Evolutionary conservation across 371 early-diverging fungal species (phyloP).

Genomic region (Mortierella sp.): DNA sequence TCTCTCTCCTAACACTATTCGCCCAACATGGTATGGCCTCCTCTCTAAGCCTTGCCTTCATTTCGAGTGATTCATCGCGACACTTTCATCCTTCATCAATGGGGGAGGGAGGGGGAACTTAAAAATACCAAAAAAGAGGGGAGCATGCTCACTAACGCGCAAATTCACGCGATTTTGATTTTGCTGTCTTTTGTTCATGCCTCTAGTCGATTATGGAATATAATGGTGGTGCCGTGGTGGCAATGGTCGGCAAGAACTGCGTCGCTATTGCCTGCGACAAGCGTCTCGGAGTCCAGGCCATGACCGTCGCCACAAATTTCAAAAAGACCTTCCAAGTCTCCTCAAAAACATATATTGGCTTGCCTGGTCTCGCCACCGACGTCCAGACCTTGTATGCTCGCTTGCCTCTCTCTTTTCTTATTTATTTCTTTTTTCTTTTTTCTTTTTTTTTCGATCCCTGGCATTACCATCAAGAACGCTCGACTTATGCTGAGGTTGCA

Average conservation of each 20-base stretch:
- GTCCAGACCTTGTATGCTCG: constrained; percentile 90
- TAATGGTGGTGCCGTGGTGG: constrained; percentile 97
- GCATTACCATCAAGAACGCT: no score
- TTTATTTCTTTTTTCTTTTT: background rate
- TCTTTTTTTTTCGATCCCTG: no score
- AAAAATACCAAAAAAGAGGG: no score
- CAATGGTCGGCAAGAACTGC: constrained; percentile 98
- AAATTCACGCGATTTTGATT: background rate
- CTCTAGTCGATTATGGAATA: constrained; percentile 85
- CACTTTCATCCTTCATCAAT: no score
- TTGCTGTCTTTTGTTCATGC: no score
- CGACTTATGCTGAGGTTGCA: no score
- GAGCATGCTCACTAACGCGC: background rate
- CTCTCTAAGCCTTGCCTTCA: no score
- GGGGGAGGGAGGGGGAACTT: no score
- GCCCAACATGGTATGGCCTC: no score
- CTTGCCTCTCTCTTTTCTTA: background rate
- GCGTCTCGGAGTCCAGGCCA: constrained; percentile 90
- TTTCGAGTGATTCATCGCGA: no score
- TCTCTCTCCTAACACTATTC: no score
- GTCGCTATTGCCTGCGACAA: constrained; percentile 98
- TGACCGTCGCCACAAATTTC: constrained; percentile 95
- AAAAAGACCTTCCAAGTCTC: constrained; percentile 93
- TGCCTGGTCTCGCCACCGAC: constrained; percentile 98
- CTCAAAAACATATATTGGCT: constrained; percentile 89